Base-by-base conservation (phyloP, 2,329 filamentous ascomycete genomes). In the Neonectria coccinea region DNA sequence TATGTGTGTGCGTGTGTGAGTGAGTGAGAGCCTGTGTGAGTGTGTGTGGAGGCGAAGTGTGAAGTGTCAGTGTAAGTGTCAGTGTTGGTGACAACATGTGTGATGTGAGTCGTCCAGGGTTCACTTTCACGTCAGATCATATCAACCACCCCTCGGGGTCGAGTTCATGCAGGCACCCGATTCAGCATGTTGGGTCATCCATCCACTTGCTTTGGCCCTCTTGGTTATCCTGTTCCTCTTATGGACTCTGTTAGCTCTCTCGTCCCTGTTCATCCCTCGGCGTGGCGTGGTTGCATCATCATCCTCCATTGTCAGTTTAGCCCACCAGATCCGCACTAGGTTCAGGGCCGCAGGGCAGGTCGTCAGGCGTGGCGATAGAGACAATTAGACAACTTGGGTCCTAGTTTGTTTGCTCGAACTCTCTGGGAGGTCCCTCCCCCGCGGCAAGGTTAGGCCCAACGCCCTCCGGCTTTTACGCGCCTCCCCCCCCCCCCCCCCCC, bases 141-240 rank as follows among this genome's bases (percentile, higher is more conserved):
- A 12, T 18, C n/a, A 27, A 20, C 29, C 68, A 70, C 70, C 62
- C 71, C 62, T 52, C 12, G 64, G 70, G 67, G 70, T 67, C 50
- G 20, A 31, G 62, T 66, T 70, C 64, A 59, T 73, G 69, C 70
- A 73, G 70, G 72, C 69, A 65, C 69, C 59, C 63, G 65, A 70
- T 66, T 36, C 60, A 47, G 42, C 57, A 42, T 47, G 42, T 27
- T 57, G 58, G 9, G 7, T 12, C 47, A 50, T 31, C 29, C 27
- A 50, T 10, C 25, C 25, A 25, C 25, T 5, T 48, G 45, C 25
- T 8, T 29, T 27, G 57, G 36, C 36, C 45, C 25, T 42, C 9
- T 44, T 52, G 10, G 7, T 1, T 0, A 10, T 33, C 31, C 10
- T 29, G 29, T 11, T 25, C 18, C 14, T 39, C 36, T 12, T 36